Conservation (phyloP, 768 basidiomycete species). For the Hygrocybe punicea region DNA sequence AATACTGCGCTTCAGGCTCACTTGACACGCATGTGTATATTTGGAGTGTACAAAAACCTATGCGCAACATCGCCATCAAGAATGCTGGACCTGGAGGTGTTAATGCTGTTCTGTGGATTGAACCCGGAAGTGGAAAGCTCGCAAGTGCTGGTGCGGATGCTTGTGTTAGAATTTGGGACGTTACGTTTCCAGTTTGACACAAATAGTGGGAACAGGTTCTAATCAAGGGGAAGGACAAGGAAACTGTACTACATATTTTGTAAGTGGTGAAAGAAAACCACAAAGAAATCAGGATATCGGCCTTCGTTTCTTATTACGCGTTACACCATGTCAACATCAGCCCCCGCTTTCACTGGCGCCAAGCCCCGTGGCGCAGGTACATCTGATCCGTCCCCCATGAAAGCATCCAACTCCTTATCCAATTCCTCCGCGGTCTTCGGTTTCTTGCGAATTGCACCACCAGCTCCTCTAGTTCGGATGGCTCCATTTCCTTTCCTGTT, state of each 20-base stretch:
- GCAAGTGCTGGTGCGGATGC: conserved; percentile 79
- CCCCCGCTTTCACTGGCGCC: conserved; percentile 16
- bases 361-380: conserved; percentile 11
- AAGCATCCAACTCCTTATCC: conserved; percentile 84
- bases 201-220: not conserved
- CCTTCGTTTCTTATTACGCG: not conserved
- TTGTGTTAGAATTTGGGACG: conserved; percentile 70
- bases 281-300: not conserved
- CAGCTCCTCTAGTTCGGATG: conserved; percentile 36
- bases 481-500: conserved; percentile 41
- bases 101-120: conserved; percentile 74
- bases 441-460: conserved; percentile 40
- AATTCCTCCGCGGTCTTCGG: conserved; percentile 77
- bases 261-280: not conserved
- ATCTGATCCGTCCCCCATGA: conserved; percentile 62
- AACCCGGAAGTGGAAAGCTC: conserved; percentile 47
- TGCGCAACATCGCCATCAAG: conserved; percentile 76
- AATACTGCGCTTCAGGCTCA: conserved; percentile 81
- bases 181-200: conserved; percentile 43
- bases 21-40: conserved; percentile 92
- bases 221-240: not conserved
- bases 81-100: conserved; percentile 87
- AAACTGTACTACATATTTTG: conserved; percentile 1
- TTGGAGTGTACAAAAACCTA: conserved; percentile 70
- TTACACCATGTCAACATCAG: conserved; percentile 56